Conservation (phyloP, 305 asterid species). For the Fraxinus baroniana region DNA sequence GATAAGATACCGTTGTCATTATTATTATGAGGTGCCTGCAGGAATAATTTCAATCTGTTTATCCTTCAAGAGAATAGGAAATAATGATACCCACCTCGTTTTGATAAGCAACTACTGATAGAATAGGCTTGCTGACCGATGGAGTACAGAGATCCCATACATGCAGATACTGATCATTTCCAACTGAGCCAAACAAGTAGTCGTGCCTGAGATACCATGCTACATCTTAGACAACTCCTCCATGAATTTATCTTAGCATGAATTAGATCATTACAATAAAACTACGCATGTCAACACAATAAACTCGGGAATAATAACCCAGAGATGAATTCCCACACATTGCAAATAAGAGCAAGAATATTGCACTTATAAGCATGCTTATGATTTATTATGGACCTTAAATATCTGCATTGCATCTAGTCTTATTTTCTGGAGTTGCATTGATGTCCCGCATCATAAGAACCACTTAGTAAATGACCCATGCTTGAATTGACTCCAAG, state of each 20-base stretch:
- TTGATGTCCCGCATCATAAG: not conserved
- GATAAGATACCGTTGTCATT: too few relatives aligned
- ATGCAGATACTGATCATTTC: not conserved
- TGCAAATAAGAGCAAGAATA: not conserved
- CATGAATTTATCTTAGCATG: not conserved
- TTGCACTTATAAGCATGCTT: not conserved
- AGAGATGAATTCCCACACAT: not conserved
- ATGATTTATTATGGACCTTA: not conserved
- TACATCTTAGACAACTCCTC: not conserved
- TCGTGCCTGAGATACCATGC: not conserved
- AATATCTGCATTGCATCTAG: not conserved
- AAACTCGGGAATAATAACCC: not conserved
- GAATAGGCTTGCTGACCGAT: not conserved
- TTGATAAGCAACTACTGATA: not conserved
- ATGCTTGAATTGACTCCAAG: not conserved
- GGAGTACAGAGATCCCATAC: not conserved
- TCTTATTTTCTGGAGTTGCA: not conserved
- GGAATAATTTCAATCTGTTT: not conserved
- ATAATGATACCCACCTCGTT: not conserved
- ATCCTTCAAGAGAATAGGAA: not conserved
- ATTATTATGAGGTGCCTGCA: too few relatives aligned
- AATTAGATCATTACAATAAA: not conserved
- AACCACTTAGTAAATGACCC: not conserved
- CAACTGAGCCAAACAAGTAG: not conserved
- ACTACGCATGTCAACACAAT: not conserved